A percentile compares a stretch with the other conserved stretches of the same genome.
Conservation (phyloP, 345 rosid genomes). For the Mallotus nudiflorus region DNA sequence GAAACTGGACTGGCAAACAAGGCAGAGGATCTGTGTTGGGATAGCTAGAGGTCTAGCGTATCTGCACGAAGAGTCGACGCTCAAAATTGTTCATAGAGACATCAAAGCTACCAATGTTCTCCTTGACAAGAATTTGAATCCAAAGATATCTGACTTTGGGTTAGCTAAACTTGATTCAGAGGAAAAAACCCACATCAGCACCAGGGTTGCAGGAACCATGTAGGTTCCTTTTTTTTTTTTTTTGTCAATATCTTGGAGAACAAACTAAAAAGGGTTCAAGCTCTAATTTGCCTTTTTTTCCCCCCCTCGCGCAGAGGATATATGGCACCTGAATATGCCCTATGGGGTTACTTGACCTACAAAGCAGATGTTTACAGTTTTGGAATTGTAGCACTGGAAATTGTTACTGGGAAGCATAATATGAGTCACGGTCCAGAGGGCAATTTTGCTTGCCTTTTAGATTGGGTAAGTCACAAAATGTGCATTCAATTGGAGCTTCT, state of each 20-base stretch:
- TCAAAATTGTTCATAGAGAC: slow-evolving; percentile 25
- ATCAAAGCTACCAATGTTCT: slow-evolving; percentile 22
- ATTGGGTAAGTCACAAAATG: slow-evolving; percentile 18
- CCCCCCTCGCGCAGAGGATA: slow-evolving; percentile 26
- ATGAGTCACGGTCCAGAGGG: slow-evolving; percentile 10
- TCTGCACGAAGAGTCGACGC: slow-evolving; percentile 14
- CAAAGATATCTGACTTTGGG: slow-evolving; percentile 25
- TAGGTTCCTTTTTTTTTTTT: neutral
- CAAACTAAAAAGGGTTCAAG: neutral
- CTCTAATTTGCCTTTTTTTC: neutral
- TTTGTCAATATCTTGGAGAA: neutral
- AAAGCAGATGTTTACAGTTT: slow-evolving; percentile 33
- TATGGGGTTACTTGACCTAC: slow-evolving; percentile 27
- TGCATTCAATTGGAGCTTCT: neutral
- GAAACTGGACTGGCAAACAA: slow-evolving; percentile 13
- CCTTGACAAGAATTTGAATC: slow-evolving; percentile 16
- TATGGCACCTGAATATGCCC: slow-evolving; percentile 34
- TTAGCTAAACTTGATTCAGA: slow-evolving; percentile 18
- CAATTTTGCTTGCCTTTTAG: slow-evolving; percentile 20
- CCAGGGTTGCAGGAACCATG: slow-evolving; percentile 26
- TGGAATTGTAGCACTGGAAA: slow-evolving; percentile 28
- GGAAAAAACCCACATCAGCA: slow-evolving; percentile 21
- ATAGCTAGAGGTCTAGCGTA: slow-evolving; percentile 24
- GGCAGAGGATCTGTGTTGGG: slow-evolving; percentile 16
- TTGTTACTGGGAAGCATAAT: slow-evolving; percentile 23